phyloP scores from a whole-genome alignment of 441 rosid genomes.

The Adansonia gregorii region DNA sequence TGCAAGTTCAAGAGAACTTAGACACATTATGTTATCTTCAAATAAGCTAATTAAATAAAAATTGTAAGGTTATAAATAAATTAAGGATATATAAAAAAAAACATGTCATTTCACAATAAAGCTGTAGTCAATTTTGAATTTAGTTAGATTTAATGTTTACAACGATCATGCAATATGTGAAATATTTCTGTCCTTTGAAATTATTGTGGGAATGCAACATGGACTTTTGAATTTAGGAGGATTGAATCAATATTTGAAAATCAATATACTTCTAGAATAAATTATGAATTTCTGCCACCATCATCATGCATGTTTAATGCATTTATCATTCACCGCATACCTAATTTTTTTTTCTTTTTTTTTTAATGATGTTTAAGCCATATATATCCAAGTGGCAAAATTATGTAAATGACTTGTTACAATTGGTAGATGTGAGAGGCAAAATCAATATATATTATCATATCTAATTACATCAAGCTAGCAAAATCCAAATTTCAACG shows the following conservation, averaged over 20 bases:
- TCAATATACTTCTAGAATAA: background rate
- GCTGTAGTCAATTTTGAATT: no score
- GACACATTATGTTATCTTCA: no score
- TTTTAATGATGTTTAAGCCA: background rate
- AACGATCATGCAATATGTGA: background rate
- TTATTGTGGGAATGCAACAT: background rate
- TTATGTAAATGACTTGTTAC: background rate
- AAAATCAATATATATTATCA: background rate
- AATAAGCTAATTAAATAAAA: no score
- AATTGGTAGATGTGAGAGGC: background rate
- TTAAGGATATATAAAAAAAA: no score
- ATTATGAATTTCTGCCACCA: background rate
- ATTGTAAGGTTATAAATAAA: no score
- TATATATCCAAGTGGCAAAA: background rate
- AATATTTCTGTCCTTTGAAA: background rate
- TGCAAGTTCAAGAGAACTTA: no score
- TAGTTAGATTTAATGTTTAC: background rate
- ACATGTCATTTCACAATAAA: no score
- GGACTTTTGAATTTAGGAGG: slow-evolving; percentile 6
- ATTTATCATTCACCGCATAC: background rate
- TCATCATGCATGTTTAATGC: background rate
- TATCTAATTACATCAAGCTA: background rate
- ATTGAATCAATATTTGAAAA: background rate
- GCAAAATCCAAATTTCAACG: background rate
- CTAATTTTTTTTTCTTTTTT: background rate